Evolutionary conservation across 352 stramenopile species (phyloP).

Genomic region (Phytophthora pistaciae): DNA sequence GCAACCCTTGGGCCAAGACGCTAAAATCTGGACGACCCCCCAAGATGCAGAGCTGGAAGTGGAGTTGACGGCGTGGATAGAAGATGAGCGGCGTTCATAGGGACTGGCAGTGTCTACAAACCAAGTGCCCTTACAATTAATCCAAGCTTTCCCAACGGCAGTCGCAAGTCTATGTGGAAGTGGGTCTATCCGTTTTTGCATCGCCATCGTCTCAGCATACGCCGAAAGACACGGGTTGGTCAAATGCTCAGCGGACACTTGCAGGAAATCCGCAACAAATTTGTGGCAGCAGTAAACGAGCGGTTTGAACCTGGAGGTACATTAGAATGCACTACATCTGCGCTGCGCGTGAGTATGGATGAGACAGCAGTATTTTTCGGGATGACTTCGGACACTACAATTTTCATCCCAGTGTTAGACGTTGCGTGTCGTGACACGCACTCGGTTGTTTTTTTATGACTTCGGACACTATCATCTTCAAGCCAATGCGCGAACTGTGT

Average conservation of each 20-base stretch:
- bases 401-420: too few species aligned
- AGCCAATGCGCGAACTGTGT: too few species aligned
- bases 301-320: too few species aligned
- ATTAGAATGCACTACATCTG: too few species aligned
- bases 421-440: too few species aligned
- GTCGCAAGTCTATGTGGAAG: neutral
- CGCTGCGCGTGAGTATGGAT: too few species aligned
- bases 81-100: neutral
- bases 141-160: neutral
- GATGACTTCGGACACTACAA: too few species aligned
- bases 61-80: neutral
- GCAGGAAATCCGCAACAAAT: slow-evolving; percentile 1
- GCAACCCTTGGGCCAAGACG: too few species aligned
- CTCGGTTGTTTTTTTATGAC: too few species aligned
- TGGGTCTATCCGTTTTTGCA: slow-evolving; percentile 17
- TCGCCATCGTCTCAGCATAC: slow-evolving; percentile 4
- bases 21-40: too few species aligned
- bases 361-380: too few species aligned
- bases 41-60: neutral
- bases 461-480: too few species aligned
- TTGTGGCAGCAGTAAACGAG: slow-evolving; percentile 10
- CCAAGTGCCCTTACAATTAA: slow-evolving; percentile 5
- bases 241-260: slow-evolving; percentile 16
- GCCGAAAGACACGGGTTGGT: slow-evolving; percentile 3
- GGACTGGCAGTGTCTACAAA: neutral